Evolutionary conservation across 345 rosid genomes (phyloP), one percentile per base, ranked within the genome.

Genomic region (Eucalyptus coolabah): DNA sequence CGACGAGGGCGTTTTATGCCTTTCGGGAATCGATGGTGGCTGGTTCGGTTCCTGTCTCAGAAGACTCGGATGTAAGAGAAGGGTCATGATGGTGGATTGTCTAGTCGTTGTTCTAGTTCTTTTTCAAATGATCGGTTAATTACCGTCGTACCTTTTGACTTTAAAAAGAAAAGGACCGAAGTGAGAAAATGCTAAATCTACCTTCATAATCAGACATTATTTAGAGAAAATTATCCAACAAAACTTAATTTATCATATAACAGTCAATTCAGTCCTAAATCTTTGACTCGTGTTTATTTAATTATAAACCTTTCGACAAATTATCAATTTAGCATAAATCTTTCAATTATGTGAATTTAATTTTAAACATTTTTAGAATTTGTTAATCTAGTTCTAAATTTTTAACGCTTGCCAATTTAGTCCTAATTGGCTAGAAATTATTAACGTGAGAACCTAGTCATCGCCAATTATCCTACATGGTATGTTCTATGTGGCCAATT

Each of bases 381-480:
- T 60, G 15, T 12, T 28, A 12, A 28, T 60, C 6, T 60, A 60
- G 2, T 60, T 15, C 0, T 60, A 28, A 26, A 12, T 26, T 12
- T 28, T 60, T 60, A 5, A 60, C 0, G 3, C 3, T 60, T 59
- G 4, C 3, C n/a, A 60, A 12, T 60, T 59, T 28, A 60, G 67
- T 60, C 16, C 24, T 53, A 53, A 19, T 53, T 19, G 56, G 56
- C 63, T 56, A 56, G 12, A 56, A 56, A 56, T 56, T 9, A 56
- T 24, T 56, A 56, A 24, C 4, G 30, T 60, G 7, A 60, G 30
- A 3, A 3, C 28, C 0, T 60, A 60, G 32, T 60, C 15, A 60
- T 12, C 12, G 4, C 4, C 0, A 26, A 0, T 28, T 30, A 12
- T 60, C 2, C 16, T 60, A 60, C 16, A 12, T 7, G 56, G 1